Base-by-base conservation (phyloP, 768 basidiomycete species). In the Postia placenta region DNA sequence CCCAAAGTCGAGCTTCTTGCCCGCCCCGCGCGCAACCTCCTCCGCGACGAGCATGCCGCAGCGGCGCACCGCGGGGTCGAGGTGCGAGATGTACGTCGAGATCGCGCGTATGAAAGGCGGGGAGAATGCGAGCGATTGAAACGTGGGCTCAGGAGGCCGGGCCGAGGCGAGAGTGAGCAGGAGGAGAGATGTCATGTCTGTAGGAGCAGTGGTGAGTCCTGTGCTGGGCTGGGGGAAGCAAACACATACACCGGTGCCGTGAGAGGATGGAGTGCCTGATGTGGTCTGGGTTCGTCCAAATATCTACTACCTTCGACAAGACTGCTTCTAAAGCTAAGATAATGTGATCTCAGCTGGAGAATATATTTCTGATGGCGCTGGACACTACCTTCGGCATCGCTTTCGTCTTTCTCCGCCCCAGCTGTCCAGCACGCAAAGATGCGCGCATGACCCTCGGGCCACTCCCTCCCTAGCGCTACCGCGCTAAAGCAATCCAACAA, bases 31-130 rank as follows among this genome's bases (percentile, higher is more conserved):
- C 0, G 91, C 87, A 7, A 86, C 75, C 15, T 85, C 71, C 66
- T 99, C 95, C 0, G 89, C 95, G 0, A 80, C 82, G 27, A 97
- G 75, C 92, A 99, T 95, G 2, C 96, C 96, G 56, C 92, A 87
- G 22, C 84, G 76, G 3, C 95, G 83, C 17, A 96, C 76, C 3
- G 81, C 73, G 1, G 72, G 67, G 46, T 95, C 91, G 5, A 83
- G 67, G 64, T 95, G 91, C 0, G 74, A 74, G 39, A 99, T 80
- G 60, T 96, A 97, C 4, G 67, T 65, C 5, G 83, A 78, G 40
- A 96, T 74, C 11, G 80, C 80, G 19, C 71, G 68, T 53, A 97
- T 74, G 60, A 97, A 85, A 1, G 70, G 50, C 4, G 81, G 69
- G 11, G 79, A 81, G 25, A 76, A 64, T 2, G 80, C 74, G 3